These are phyloP conservation scores for Rubus idaeus DNA, from an alignment of 306 rosid genomes.

Conservation along the genomic window DNA sequence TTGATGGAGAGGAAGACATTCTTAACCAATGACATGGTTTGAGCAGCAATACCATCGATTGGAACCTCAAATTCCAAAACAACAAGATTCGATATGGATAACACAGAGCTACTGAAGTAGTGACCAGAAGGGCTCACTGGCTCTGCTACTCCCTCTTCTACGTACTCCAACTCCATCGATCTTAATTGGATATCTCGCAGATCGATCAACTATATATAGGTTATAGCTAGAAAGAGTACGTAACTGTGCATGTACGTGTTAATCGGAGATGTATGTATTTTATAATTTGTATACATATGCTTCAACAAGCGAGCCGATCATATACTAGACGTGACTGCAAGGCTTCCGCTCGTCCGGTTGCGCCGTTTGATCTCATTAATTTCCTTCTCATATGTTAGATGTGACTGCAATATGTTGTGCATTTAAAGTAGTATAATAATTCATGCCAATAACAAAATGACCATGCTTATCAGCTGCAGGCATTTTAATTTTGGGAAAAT, in stretches of 20 bases:
- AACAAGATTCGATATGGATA: slow-evolving; percentile 40
- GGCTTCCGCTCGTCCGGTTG: not conserved
- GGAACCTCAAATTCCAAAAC: slow-evolving; percentile 54
- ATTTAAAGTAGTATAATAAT: no score
- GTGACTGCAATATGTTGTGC: not conserved
- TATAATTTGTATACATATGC: not conserved
- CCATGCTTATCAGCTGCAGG: no score
- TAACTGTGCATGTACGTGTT: not conserved
- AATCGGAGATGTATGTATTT: not conserved
- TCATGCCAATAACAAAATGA: no score
- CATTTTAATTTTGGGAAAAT: no score
- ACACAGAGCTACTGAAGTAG: slow-evolving; percentile 42
- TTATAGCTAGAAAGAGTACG: no score
- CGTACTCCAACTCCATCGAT: slow-evolving; percentile 6
- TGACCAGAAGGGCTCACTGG: slow-evolving; percentile 66
- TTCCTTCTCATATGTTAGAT: not conserved
- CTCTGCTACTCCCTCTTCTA: slow-evolving; percentile 5
- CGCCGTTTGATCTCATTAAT: not conserved
- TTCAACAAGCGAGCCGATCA: not conserved
- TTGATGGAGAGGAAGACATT: slow-evolving; percentile 45
- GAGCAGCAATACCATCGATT: slow-evolving; percentile 21
- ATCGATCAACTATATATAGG: not conserved
- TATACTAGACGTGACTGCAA: not conserved
- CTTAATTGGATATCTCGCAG: not conserved
- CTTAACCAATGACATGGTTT: slow-evolving; percentile 21